phyloP scores from a whole-genome alignment of 2,329 filamentous ascomycete genomes.

The Hypocreales sp. region DNA sequence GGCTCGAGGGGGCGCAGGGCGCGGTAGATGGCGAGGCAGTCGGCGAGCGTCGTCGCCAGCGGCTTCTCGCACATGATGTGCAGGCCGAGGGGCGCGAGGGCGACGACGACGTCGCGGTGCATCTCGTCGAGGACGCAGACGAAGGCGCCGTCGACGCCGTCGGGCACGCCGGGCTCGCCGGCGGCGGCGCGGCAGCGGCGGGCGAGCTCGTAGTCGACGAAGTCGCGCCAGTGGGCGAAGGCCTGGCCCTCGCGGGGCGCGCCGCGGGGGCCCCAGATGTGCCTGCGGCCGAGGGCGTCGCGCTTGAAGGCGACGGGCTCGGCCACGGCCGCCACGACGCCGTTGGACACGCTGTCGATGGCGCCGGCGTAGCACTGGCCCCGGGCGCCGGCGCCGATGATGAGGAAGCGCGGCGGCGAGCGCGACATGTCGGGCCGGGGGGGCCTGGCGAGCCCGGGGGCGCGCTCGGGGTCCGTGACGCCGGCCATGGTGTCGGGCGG shows the following conservation, averaged over 20 bases:
- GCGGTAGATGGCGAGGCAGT: slow-evolving; percentile 62
- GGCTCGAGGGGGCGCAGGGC: slow-evolving; percentile 26
- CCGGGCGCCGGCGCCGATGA: slow-evolving; percentile 72
- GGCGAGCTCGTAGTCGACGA: slow-evolving; percentile 53
- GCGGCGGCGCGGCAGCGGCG: slow-evolving; percentile 39
- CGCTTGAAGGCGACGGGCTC: slow-evolving; percentile 73
- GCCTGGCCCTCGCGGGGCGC: slow-evolving; percentile 43
- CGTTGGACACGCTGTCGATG: slow-evolving; percentile 47
- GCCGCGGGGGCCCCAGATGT: slow-evolving; percentile 49
- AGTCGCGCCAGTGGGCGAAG: slow-evolving; percentile 62
- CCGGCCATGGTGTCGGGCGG: slow-evolving; percentile 5
- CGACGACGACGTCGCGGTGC: slow-evolving; percentile 68
- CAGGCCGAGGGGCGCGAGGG: slow-evolving; percentile 51
- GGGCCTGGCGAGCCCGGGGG: slow-evolving; percentile 8
- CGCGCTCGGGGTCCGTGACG: slow-evolving; percentile 10
- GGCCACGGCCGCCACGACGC: slow-evolving; percentile 60
- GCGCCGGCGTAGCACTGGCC: slow-evolving; percentile 60
- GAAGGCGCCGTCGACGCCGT: slow-evolving; percentile 46
- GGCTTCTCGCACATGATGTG: slow-evolving; percentile 96
- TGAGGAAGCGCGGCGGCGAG: slow-evolving; percentile 49
- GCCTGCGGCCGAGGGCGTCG: slow-evolving; percentile 48
- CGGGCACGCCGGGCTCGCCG: slow-evolving; percentile 28
- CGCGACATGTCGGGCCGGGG: slow-evolving; percentile 28
- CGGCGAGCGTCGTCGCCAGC: slow-evolving; percentile 60
- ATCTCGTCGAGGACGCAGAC: slow-evolving; percentile 71